Evolutionary conservation across 2,329 filamentous ascomycete genomes (phyloP).

Genomic region (Ascochyta clinopodiicola): DNA sequence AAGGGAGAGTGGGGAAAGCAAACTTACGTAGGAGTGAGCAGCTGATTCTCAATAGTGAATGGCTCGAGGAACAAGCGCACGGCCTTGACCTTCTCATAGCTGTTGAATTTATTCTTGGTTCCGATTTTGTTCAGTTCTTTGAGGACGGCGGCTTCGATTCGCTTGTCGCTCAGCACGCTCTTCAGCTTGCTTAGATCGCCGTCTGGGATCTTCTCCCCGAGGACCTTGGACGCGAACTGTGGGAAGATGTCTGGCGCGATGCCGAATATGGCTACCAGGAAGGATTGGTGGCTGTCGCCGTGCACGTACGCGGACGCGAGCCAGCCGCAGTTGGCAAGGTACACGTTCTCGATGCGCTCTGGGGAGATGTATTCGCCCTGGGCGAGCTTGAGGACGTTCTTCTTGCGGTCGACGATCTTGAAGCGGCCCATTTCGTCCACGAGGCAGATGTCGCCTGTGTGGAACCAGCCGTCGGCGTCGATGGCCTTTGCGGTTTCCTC

Average conservation of each 20-base stretch:
- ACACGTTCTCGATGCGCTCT: conserved; percentile 95
- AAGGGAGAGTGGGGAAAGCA: background rate
- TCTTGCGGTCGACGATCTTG: conserved; percentile 93
- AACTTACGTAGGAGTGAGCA: conserved; percentile 85
- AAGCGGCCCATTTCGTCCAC: conserved; percentile 87
- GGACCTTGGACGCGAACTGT: conserved; percentile 76
- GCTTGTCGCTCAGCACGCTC: conserved; percentile 70
- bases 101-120: conserved; percentile 87
- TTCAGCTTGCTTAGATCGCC: conserved; percentile 72
- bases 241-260: conserved; percentile 86
- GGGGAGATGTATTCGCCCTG: conserved; percentile 99
- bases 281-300: conserved; percentile 82
- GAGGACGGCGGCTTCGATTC: conserved; percentile 76
- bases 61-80: conserved; percentile 81
- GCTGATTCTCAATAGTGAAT: conserved; percentile 90
- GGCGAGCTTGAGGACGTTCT: conserved; percentile 98
- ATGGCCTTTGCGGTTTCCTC: conserved; percentile 85
- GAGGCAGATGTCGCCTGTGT: conserved; percentile 88
- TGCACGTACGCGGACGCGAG: conserved; percentile 86
- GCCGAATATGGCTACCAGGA: conserved; percentile 85
- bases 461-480: conserved; percentile 93
- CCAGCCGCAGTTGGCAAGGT: conserved; percentile 79
- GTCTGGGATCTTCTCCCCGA: conserved; percentile 69
- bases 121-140: conserved; percentile 80
- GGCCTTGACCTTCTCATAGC: conserved; percentile 82